phyloP scores from a whole-genome alignment of 345 rosid species.

The Pugionium cornutum region DNA sequence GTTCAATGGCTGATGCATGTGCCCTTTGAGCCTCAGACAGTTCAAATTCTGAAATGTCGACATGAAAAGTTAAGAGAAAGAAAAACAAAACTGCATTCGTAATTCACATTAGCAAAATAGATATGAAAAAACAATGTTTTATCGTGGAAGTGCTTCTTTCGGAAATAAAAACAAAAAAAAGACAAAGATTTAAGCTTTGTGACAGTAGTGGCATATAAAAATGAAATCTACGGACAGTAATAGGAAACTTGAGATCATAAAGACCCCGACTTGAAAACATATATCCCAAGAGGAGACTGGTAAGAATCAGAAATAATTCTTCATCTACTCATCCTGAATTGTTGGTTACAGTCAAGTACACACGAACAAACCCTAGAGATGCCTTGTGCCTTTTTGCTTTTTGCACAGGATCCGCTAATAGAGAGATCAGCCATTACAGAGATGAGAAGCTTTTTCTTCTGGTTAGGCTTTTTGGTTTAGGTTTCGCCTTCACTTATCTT shows the following conservation, averaged over 20 bases:
- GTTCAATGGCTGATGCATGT: slow-evolving; percentile 57
- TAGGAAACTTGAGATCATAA: background rate
- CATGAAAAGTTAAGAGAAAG: background rate
- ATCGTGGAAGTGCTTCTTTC: no score
- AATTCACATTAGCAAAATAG: background rate
- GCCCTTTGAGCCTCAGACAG: slow-evolving; percentile 59
- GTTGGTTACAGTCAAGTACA: background rate
- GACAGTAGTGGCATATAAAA: background rate
- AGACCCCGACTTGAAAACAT: background rate
- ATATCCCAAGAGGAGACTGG: background rate
- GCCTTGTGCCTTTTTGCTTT: no score
- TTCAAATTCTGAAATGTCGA: slow-evolving; percentile 54
- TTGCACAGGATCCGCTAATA: no score
- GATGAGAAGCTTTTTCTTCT: no score
- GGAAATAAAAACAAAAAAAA: background rate
- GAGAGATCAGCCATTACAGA: no score
- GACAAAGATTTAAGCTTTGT: background rate
- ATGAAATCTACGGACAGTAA: background rate
- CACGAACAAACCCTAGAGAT: background rate
- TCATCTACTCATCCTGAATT: background rate
- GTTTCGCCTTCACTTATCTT: no score
- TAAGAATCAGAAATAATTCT: no score
- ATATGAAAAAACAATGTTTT: no score
- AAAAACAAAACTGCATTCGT: background rate
- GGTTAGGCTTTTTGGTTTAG: no score